A percentile compares a stretch with the other conserved stretches of the same genome.
Conservation (phyloP, 257 asterid species). For the Fraxinus excelsior region DNA sequence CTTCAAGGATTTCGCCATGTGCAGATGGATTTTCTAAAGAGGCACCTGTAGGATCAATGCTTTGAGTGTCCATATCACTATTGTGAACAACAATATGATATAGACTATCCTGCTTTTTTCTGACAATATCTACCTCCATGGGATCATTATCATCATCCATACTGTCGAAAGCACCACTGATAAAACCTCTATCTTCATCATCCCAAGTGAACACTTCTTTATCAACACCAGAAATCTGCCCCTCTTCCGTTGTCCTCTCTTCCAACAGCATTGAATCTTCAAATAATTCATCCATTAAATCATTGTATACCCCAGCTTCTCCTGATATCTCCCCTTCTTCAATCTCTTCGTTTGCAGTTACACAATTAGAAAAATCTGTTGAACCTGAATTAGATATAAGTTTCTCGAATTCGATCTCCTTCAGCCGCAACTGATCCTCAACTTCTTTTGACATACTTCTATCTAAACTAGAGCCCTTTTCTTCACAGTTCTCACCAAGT, state of each 20-base stretch:
- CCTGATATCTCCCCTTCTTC: constrained; percentile 87
- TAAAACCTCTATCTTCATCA: constrained; percentile 31
- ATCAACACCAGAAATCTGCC: constrained; percentile 31
- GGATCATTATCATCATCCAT: constrained; percentile 30
- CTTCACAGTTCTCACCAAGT: constrained; percentile 30
- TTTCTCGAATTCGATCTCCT: constrained; percentile 74
- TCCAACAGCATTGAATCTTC: constrained; percentile 36
- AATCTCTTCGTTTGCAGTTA: constrained; percentile 43
- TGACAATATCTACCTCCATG: constrained; percentile 31
- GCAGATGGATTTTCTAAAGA: constrained; percentile 31
- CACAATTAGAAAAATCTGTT: constrained; percentile 34
- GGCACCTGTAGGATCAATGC: constrained; percentile 26
- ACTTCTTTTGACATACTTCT: constrained; percentile 35
- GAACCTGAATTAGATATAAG: constrained; percentile 45
- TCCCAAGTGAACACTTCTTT: constrained; percentile 26
- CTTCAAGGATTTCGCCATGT: constrained; percentile 33
- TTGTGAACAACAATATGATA: constrained; percentile 26
- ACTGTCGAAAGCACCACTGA: constrained; percentile 16
- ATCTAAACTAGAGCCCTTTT: constrained; percentile 28
- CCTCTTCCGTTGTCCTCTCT: constrained; percentile 34
- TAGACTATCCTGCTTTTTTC: constrained; percentile 31
- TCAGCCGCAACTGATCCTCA: constrained; percentile 58
- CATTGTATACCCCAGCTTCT: constrained; percentile 41
- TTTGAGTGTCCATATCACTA: constrained; percentile 33
- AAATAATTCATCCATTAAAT: constrained; percentile 38